A percentile compares a stretch with the other conserved stretches of the same genome.
phyloP scores from a whole-genome alignment of 495 filamentous ascomycete genomes.

The Trichodelitschia bisporula region DNA sequence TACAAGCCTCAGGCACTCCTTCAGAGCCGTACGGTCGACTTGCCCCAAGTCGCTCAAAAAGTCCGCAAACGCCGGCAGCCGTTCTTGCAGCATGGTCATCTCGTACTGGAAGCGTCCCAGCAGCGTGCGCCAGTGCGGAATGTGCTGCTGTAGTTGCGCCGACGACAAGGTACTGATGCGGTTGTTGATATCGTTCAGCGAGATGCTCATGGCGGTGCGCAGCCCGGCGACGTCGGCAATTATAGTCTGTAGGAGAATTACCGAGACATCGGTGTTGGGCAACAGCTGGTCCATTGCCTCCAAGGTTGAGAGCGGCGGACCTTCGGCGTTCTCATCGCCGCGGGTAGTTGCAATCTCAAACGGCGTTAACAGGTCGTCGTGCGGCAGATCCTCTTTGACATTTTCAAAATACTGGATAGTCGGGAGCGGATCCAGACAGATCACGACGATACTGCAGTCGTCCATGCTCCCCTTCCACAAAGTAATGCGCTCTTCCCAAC shows the following conservation, averaged over 20 bases:
- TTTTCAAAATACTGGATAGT: not conserved
- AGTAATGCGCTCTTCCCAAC: not conserved
- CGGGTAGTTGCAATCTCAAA: not conserved
- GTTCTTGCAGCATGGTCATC: not conserved
- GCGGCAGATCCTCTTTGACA: not conserved
- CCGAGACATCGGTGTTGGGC: not conserved
- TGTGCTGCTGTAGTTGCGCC: not conserved
- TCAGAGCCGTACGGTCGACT: not conserved
- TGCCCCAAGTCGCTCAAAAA: not conserved
- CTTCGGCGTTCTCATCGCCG: not conserved
- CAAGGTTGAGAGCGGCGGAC: not conserved
- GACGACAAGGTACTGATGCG: no score
- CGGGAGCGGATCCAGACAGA: not conserved
- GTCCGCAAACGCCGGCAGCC: not conserved
- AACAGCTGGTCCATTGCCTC: not conserved
- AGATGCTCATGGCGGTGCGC: not conserved
- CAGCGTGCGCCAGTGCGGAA: not conserved
- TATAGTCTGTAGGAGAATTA: not conserved
- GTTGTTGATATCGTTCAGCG: not conserved
- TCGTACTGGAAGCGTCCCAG: not conserved
- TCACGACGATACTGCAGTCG: not conserved
- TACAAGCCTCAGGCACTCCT: no score
- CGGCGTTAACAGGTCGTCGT: not conserved
- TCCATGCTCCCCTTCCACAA: not conserved
- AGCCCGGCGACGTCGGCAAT: not conserved